These are phyloP conservation scores for Exutisphaerella laricina DNA, from an alignment of 2,329 filamentous ascomycete species.

Conservation along the genomic window DNA sequence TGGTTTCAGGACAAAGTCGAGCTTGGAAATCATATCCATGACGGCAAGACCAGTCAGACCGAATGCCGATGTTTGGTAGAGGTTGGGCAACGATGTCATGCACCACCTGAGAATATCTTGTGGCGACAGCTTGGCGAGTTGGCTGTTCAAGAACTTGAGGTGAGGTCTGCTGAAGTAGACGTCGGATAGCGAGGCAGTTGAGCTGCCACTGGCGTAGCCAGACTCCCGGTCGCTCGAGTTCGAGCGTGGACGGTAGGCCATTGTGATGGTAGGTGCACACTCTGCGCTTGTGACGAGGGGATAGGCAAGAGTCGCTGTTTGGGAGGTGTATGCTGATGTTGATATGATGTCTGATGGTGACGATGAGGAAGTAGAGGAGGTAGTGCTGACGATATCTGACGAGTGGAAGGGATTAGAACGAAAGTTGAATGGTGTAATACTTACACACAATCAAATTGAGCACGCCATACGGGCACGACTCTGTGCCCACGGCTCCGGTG, in stretches of 20 bases:
- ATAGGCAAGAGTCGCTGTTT: neutral
- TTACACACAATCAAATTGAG: constrained; percentile 3
- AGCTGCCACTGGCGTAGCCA: constrained; percentile 71
- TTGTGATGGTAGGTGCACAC: constrained; percentile 9
- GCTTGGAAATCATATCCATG: constrained; percentile 66
- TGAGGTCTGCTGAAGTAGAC: constrained; percentile 84
- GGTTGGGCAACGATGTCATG: constrained; percentile 77
- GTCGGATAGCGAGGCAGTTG: constrained; percentile 62
- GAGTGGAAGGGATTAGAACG: neutral
- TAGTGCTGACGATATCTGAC: neutral
- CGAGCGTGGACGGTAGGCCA: constrained; percentile 18
- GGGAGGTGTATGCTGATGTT: neutral
- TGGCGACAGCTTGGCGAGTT: constrained; percentile 80
- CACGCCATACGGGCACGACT: constrained; percentile 7
- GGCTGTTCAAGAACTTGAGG: constrained; percentile 82
- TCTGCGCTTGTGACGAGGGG: constrained; percentile 2
- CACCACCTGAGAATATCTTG: constrained; percentile 90
- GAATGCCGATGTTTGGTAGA: constrained; percentile 46
- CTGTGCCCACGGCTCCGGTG: neutral
- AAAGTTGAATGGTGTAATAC: constrained; percentile 4
- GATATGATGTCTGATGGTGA: neutral
- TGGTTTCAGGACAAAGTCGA: constrained; percentile 55
- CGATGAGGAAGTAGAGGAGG: neutral
- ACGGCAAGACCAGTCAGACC: constrained; percentile 49
- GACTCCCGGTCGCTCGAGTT: constrained; percentile 56